Evolutionary conservation across 371 early-diverging fungal species (phyloP).

Genomic region (Phascolomyces articulosus): DNA sequence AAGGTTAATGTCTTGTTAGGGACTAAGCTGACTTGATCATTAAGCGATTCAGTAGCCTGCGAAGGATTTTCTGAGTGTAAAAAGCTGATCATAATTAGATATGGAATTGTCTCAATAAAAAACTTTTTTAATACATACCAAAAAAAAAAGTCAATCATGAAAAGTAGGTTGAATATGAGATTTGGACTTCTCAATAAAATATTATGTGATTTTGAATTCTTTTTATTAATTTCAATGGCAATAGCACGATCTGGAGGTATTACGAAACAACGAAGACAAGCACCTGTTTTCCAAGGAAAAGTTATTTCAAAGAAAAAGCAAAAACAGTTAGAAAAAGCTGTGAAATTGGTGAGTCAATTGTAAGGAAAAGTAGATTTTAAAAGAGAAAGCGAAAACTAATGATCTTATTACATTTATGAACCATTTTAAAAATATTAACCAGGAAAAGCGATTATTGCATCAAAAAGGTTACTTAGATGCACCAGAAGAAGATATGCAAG

Average conservation of each 20-base stretch:
- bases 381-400: conserved; percentile 27
- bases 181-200: no score
- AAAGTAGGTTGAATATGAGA: no score
- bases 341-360: conserved; percentile 33
- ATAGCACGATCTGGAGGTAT: background rate
- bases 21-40: no score
- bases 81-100: no score
- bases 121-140: no score
- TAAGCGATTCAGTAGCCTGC: no score
- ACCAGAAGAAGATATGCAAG: conserved; percentile 50
- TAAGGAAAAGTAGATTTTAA: background rate
- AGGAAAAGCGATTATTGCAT: conserved; percentile 42
- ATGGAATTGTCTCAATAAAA: no score
- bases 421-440: background rate
- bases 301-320: conserved; percentile 51
- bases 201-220: no score
- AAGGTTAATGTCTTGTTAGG: no score
- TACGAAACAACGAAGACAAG: conserved; percentile 1
- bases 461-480: conserved; percentile 36
- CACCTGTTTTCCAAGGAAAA: conserved; percentile 15
- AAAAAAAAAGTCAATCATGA: no score
- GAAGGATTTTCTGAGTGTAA: no score
- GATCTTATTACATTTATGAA: background rate
- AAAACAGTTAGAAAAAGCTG: conserved; percentile 40
- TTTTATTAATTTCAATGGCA: no score